Evolutionary conservation across 768 basidiomycete species (phyloP).

Genomic region (Hydnomerulius pinastri): DNA sequence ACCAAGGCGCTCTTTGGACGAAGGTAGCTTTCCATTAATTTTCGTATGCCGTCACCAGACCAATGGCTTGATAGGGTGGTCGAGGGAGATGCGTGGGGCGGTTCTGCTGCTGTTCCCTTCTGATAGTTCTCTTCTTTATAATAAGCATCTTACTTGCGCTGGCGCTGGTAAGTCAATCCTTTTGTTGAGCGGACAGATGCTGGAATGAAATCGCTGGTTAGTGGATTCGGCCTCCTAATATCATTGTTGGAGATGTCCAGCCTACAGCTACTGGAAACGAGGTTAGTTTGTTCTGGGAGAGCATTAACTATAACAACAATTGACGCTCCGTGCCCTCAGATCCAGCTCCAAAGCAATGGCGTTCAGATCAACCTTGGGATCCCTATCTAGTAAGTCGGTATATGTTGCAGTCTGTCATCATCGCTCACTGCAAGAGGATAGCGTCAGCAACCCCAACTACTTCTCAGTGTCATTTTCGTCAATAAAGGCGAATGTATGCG

Average conservation of each 20-base stretch:
- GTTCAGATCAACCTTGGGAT: conserved; percentile 61
- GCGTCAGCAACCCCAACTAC: conserved; percentile 82
- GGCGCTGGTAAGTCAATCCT: conserved; percentile 53
- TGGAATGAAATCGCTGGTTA: conserved; percentile 30
- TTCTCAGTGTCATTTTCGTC: conserved; percentile 67
- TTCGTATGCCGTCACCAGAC: background rate
- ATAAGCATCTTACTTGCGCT: conserved; percentile 67
- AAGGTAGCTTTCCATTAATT: conserved; percentile 41
- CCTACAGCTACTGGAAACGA: conserved; percentile 41
- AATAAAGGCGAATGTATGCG: conserved; percentile 59
- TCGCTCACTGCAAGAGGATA: conserved; percentile 31
- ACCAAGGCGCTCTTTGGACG: conserved; percentile 69
- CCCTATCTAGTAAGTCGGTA: conserved; percentile 58
- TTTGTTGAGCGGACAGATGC: conserved; percentile 8
- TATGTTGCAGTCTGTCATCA: background rate
- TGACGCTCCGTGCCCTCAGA: conserved; percentile 31
- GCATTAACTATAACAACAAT: background rate
- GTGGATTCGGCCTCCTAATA: conserved; percentile 79
- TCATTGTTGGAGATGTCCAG: conserved; percentile 54
- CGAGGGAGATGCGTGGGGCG: conserved; percentile 61
- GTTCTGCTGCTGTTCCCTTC: conserved; percentile 75
- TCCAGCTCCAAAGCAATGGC: conserved; percentile 43
- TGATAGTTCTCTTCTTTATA: conserved; percentile 65
- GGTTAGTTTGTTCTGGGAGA: conserved; percentile 35
- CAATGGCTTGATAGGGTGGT: conserved; percentile 47